Conservation (phyloP, 192 early-diverging fungal species). For the Lobosporangium transversale region DNA sequence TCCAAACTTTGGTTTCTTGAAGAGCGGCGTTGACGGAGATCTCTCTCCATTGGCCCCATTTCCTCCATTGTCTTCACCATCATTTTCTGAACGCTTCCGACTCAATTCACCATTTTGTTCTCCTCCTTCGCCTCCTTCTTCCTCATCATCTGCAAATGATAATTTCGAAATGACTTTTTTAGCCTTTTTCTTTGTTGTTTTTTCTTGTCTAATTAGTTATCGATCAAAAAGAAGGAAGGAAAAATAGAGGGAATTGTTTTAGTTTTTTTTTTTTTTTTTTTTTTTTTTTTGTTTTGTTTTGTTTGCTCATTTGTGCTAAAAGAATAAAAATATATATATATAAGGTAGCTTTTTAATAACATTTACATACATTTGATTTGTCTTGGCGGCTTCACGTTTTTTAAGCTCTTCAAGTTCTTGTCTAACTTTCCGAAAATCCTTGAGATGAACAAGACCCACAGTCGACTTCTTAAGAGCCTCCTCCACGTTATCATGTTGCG, state of each 20-base stretch:
- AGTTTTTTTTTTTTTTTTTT: no score
- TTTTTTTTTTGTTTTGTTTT: no score
- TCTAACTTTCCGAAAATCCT: slow-evolving; percentile 90
- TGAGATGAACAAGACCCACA: slow-evolving; percentile 86
- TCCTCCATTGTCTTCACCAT: slow-evolving; percentile 34
- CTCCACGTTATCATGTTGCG: slow-evolving; percentile 81
- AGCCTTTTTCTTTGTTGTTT: slow-evolving; percentile 71
- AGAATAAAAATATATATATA: no score
- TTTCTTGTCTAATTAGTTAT: slow-evolving; percentile 59
- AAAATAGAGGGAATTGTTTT: no score
- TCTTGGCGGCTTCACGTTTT: slow-evolving; percentile 75
- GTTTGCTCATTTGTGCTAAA: no score
- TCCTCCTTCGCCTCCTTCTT: slow-evolving; percentile 49
- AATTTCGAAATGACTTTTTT: slow-evolving; percentile 71
- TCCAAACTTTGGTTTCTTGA: slow-evolving; percentile 64
- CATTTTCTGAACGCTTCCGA: slow-evolving; percentile 15
- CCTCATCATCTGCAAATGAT: slow-evolving; percentile 80
- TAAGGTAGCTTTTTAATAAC: neutral
- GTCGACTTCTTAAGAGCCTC: slow-evolving; percentile 88
- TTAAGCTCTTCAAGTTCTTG: slow-evolving; percentile 86
- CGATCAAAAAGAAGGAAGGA: no score
- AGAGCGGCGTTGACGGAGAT: neutral
- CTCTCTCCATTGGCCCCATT: slow-evolving; percentile 40
- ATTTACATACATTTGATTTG: slow-evolving; percentile 46
- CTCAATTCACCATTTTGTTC: slow-evolving; percentile 4